Evolutionary conservation across 441 rosid genomes (phyloP).

Genomic region (Croton laevigatus): DNA sequence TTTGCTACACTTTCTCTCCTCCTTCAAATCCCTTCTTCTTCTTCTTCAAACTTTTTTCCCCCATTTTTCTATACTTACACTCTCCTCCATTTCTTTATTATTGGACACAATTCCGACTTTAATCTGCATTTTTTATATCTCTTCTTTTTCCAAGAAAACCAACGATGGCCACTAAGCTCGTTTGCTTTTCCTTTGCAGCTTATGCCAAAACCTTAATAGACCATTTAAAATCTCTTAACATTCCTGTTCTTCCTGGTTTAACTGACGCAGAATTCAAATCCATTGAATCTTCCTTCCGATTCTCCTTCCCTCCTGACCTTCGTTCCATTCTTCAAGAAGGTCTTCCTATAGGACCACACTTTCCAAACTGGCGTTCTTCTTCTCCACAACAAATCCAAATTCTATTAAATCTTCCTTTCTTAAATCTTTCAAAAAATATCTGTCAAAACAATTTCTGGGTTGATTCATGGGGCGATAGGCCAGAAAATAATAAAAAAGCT

Average conservation of each 20-base stretch:
- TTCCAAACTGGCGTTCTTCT: slow-evolving; percentile 79
- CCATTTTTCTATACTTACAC: too few species aligned
- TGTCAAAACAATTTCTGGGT: slow-evolving; percentile 56
- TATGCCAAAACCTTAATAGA: slow-evolving; percentile 52
- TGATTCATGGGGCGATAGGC: slow-evolving; percentile 60
- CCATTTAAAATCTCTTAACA: slow-evolving; percentile 46
- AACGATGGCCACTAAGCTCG: slow-evolving; percentile 41
- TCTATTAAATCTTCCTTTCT: slow-evolving; percentile 46
- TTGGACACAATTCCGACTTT: not conserved
- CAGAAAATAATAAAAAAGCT: slow-evolving; percentile 29
- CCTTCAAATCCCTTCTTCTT: slow-evolving; percentile 9
- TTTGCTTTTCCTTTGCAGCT: slow-evolving; percentile 65
- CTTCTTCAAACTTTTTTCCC: too few species aligned
- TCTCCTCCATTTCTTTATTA: not conserved
- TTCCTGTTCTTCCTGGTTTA: slow-evolving; percentile 59
- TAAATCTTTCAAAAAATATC: slow-evolving; percentile 45
- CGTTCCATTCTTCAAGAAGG: slow-evolving; percentile 78
- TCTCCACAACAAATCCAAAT: slow-evolving; percentile 55
- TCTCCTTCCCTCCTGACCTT: slow-evolving; percentile 85
- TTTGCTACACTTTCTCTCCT: not conserved
- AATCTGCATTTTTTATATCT: not conserved
- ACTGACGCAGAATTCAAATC: slow-evolving; percentile 54
- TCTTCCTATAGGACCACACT: slow-evolving; percentile 60
- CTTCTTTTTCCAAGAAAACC: not conserved
- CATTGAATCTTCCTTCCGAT: slow-evolving; percentile 49